These are phyloP conservation scores for Suillus clintonianus DNA, from an alignment of 768 basidiomycete species.

Conservation along the genomic window DNA sequence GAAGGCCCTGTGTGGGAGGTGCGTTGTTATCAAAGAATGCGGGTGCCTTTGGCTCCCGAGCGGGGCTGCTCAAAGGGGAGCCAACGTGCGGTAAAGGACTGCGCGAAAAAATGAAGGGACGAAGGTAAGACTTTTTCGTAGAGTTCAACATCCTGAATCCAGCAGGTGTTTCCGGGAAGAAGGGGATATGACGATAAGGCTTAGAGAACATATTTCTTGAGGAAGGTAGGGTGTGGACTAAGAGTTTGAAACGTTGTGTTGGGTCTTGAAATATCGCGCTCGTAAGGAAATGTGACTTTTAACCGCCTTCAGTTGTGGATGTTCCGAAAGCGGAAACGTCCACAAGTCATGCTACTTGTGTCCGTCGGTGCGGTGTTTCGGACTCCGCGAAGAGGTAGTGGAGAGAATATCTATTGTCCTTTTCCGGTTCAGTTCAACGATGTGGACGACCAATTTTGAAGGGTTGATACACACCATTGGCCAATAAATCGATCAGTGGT, in stretches of 20 bases:
- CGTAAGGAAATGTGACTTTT: neutral
- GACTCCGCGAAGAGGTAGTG: neutral
- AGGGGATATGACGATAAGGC: conserved; percentile 15
- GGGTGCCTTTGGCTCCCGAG: neutral
- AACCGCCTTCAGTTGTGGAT: neutral
- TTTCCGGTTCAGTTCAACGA: conserved; percentile 11
- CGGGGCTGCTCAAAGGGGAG: conserved; percentile 19
- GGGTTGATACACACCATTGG: neutral
- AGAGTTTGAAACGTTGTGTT: neutral
- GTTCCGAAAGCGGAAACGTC: neutral
- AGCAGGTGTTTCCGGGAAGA: conserved; percentile 18
- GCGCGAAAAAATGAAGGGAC: neutral
- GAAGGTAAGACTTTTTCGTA: conserved; percentile 15
- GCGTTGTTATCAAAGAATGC: conserved; percentile 8
- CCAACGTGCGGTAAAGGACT: conserved; percentile 7
- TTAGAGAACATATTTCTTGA: conserved; percentile 19
- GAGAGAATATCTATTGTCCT: neutral
- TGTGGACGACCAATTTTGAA: conserved; percentile 1
- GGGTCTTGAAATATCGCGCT: neutral
- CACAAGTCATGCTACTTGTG: neutral
- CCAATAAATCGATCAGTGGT: neutral
- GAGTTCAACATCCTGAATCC: conserved; percentile 25
- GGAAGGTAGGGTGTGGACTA: neutral
- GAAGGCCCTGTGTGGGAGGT: conserved; percentile 10
- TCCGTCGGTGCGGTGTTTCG: neutral